Evolutionary conservation across 176 grass and related monocot species (phyloP).

Genomic region (Saccharum officinarum): DNA sequence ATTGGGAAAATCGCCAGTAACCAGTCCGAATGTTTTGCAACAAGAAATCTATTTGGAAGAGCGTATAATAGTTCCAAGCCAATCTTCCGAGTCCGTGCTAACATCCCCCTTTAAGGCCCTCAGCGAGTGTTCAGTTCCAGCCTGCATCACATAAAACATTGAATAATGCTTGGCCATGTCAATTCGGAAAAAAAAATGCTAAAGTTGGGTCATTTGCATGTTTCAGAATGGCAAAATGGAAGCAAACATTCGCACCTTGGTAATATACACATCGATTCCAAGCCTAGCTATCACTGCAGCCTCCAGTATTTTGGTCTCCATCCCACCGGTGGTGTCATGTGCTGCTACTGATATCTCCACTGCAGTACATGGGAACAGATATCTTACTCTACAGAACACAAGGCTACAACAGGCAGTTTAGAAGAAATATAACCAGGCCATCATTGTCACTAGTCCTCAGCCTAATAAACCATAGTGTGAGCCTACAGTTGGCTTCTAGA

Average conservation of each 20-base stretch:
- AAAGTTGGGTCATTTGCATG: not conserved
- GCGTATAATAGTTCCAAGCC: conserved; percentile 86
- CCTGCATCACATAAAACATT: conserved; percentile 38
- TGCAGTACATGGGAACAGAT: conserved; percentile 29
- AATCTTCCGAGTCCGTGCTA: conserved; percentile 50
- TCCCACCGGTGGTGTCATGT: conserved; percentile 93
- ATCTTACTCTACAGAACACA: conserved; percentile 26
- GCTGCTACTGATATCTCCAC: conserved; percentile 86
- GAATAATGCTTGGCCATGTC: not conserved
- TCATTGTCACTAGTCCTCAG: not conserved
- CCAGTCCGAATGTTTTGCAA: not conserved
- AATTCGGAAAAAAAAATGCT: not conserved
- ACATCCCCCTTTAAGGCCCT: conserved; percentile 79
- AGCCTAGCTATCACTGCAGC: conserved; percentile 80
- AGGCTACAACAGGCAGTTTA: conserved; percentile 8
- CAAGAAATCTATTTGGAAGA: conserved; percentile 46
- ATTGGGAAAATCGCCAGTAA: not conserved
- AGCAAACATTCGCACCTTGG: conserved; percentile 50
- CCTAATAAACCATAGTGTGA: not conserved
- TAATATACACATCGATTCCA: conserved; percentile 90
- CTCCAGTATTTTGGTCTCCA: conserved; percentile 93
- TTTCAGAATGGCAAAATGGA: not conserved
- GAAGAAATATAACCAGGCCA: conserved; percentile 11
- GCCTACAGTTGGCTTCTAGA: not conserved
- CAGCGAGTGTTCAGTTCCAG: conserved; percentile 69